phyloP scores from a whole-genome alignment of 176 grass and related monocot genomes.

The Triticum dicoccoides region DNA sequence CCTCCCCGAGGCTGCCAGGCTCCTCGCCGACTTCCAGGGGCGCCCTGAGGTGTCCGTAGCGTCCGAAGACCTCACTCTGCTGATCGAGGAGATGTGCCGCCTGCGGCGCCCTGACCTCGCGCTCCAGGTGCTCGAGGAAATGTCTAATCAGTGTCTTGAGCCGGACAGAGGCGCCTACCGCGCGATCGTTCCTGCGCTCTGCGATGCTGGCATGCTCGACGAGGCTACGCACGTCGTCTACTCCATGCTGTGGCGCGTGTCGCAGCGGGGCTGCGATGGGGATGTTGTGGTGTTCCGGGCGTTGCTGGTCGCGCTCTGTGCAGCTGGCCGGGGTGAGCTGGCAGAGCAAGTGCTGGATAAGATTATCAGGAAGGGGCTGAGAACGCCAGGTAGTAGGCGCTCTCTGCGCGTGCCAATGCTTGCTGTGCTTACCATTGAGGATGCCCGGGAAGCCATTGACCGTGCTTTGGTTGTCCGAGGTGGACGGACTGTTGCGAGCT shows the following conservation, averaged over 20 bases:
- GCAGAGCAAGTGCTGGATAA: constrained; percentile 65
- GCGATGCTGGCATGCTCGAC: constrained; percentile 61
- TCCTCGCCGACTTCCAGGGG: constrained; percentile 44
- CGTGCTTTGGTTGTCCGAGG: constrained; percentile 44
- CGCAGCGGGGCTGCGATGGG: constrained; percentile 52
- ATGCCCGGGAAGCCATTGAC: constrained; percentile 62
- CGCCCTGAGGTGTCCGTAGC: constrained; percentile 37
- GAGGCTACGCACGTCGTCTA: constrained; percentile 73
- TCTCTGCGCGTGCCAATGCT: constrained; percentile 67
- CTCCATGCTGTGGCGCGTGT: constrained; percentile 73
- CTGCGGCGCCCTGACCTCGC: constrained; percentile 43
- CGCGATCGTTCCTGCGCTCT: constrained; percentile 52
- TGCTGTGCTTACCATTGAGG: constrained; percentile 43
- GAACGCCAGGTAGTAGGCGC: constrained; percentile 40
- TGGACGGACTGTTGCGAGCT: constrained; percentile 48
- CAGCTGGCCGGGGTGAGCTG: constrained; percentile 37
- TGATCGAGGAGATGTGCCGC: constrained; percentile 37
- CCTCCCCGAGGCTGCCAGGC: constrained; percentile 36
- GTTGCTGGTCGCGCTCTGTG: constrained; percentile 62
- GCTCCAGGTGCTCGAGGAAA: constrained; percentile 62
- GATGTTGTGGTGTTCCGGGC: constrained; percentile 61
- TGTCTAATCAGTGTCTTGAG: constrained; percentile 44
- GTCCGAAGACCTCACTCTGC: constrained; percentile 48
- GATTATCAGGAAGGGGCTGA: constrained; percentile 71
- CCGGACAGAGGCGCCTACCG: constrained; percentile 57